Evolutionary conservation across 768 basidiomycete genomes (phyloP).

Genomic region (Dacryopinax primogenitus): DNA sequence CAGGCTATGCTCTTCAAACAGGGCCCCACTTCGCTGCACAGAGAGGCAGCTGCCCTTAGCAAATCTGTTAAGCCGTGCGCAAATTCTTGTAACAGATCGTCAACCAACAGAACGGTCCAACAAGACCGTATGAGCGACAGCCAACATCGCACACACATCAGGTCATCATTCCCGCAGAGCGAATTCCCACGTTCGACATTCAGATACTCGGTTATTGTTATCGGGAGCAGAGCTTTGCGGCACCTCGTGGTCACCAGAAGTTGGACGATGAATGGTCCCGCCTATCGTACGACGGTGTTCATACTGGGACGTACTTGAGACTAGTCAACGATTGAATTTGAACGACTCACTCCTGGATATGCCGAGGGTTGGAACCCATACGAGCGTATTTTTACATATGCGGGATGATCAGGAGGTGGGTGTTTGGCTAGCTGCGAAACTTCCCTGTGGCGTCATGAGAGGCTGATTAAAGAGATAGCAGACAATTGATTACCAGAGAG

Average conservation of each 20-base stretch:
- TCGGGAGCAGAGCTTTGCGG: background rate
- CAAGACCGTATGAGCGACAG: too few species aligned
- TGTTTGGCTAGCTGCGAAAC: slow-evolving; percentile 60
- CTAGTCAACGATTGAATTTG: background rate
- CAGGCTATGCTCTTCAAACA: too few species aligned
- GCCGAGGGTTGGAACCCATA: slow-evolving; percentile 56
- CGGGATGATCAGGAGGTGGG: slow-evolving; percentile 43
- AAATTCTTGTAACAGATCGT: too few species aligned
- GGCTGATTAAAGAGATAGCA: slow-evolving; percentile 11
- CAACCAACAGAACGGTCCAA: too few species aligned
- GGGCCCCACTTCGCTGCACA: too few species aligned
- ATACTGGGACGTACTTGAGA: slow-evolving; percentile 31
- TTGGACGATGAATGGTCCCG: background rate
- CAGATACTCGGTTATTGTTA: background rate
- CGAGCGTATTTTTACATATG: slow-evolving; percentile 47
- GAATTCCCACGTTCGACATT: background rate
- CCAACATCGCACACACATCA: too few species aligned
- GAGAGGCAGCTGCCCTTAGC: too few species aligned
- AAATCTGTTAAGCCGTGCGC: too few species aligned
- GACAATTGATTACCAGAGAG: slow-evolving; percentile 48
- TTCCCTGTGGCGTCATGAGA: slow-evolving; percentile 39
- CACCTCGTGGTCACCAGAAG: background rate
- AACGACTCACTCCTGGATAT: slow-evolving; percentile 45
- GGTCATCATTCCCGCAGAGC: background rate
- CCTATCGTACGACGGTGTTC: slow-evolving; percentile 93